Base-by-base conservation (phyloP, 2,329 filamentous ascomycete genomes). In the Ascochyta fabae region DNA sequence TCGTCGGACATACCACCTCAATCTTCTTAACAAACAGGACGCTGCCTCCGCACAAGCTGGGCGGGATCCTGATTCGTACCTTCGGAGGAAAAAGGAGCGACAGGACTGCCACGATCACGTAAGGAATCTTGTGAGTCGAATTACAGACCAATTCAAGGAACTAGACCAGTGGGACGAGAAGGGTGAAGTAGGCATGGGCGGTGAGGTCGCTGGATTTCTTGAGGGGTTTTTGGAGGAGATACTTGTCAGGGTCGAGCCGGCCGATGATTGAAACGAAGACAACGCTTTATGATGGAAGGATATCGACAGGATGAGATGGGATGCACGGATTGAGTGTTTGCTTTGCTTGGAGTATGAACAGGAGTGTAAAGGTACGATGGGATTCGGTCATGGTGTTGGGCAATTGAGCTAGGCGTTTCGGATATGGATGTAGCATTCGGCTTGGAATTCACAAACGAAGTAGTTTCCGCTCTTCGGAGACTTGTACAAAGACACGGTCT, bases 191-290 rank as follows among this genome's bases (percentile, higher is more conserved):
- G 92, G 92, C 1, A 97, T 98, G 94, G 94, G 92, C 0, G 88
- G 91, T 40, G 93, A 94, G 24, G 92, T 96, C 2, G 87, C 88
- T 40, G 91, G 90, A 1, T 96, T 98, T 65, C 77, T 98, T 7
- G 95, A 99, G 75, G 94, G 93, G 0, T 85, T 98, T 60, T 79
- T 99, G 31, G 95, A 99, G 75, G 95, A 99, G 80, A 89, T 99
- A 23, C 79, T 99, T 22, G 92, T 97, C 33, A 81, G 95, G 52
- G 91, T 98, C 13, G 94, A 98, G 78, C 91, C 93, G 4, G 82
- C 92, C 58, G 91, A 95, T 67, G 90, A 92, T 64, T 73, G 45
- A 23, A 10, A 56, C 15, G 23, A 48, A 10, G 29, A 52, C 22
- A 35, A 46, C 7, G 49, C 15, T 27, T 24, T 41, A 52, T 16